Percentiles rank a stretch among this genome's conserved stretches.
Evolutionary conservation across 371 early-diverging fungal species (phyloP).

Genomic region (Conidiobolus incongruus): DNA sequence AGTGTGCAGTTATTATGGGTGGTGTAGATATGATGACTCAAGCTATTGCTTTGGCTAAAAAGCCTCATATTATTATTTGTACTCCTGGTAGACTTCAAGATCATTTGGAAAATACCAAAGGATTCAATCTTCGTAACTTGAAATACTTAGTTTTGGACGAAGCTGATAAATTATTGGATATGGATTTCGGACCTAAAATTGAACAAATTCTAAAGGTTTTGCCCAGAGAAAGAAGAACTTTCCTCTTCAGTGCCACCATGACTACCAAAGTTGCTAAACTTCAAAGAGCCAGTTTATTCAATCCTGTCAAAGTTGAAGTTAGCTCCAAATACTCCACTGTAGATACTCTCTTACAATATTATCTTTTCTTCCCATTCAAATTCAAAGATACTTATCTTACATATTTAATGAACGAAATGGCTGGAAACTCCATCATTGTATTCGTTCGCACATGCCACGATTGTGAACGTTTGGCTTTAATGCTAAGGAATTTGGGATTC

Average conservation of each 20-base stretch:
- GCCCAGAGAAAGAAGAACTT: constrained; percentile 79
- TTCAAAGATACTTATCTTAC: constrained; percentile 87
- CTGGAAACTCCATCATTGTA: constrained; percentile 75
- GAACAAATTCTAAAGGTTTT: constrained; percentile 85
- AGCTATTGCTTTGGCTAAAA: constrained; percentile 76
- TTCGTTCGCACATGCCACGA: constrained; percentile 77
- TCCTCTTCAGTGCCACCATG: constrained; percentile 95
- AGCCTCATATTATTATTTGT: constrained; percentile 88
- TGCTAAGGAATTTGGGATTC: constrained; percentile 79
- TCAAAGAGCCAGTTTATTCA: constrained; percentile 73
- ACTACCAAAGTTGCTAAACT: constrained; percentile 88
- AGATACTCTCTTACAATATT: constrained; percentile 77
- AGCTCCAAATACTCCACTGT: constrained; percentile 85
- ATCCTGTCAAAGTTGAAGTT: constrained; percentile 84
- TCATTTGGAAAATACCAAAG: constrained; percentile 95
- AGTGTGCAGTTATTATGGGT: constrained; percentile 85
- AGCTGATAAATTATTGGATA: constrained; percentile 90
- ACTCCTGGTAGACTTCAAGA: constrained; percentile 97
- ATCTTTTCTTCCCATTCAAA: constrained; percentile 86
- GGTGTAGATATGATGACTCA: constrained; percentile 96
- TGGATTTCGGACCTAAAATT: constrained; percentile 93
- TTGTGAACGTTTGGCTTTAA: constrained; percentile 56
- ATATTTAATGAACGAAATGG: constrained; percentile 75
- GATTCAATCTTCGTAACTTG: constrained; percentile 60
- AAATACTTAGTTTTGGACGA: constrained; percentile 92